Percentiles rank a stretch among this genome's conserved stretches.
These are phyloP conservation scores for Boletus rubroflammeus DNA, from an alignment of 768 basidiomycete species.

Conservation along the genomic window DNA sequence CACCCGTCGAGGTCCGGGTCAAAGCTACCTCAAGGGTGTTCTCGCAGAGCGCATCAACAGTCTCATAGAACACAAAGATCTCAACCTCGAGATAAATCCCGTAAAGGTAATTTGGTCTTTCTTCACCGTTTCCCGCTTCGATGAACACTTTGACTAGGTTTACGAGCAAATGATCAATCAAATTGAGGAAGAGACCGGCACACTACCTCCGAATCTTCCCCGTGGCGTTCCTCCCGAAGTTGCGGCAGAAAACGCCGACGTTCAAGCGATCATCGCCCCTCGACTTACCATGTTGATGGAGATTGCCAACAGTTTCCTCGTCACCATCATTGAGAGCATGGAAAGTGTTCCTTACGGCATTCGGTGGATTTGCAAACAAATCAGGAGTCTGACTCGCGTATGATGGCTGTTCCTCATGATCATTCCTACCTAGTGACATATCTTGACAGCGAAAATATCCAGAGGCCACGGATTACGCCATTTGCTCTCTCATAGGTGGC, in stretches of 20 bases:
- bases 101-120: conserved; percentile 64
- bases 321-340: conserved; percentile 98
- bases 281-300: conserved; percentile 99
- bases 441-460: conserved; percentile 88
- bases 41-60: conserved; percentile 98
- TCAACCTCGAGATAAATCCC: conserved; percentile 98
- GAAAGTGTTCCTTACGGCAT: conserved; percentile 99
- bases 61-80: conserved; percentile 98
- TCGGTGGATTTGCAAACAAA: conserved; percentile 99
- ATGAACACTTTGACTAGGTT: conserved; percentile 50
- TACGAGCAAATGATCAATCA: conserved; percentile 99
- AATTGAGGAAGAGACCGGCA: conserved; percentile 96
- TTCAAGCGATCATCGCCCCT: conserved; percentile 97
- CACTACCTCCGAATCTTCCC: conserved; percentile 85
- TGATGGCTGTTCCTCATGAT: conserved; percentile 21
- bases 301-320: conserved; percentile 95
- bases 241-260: conserved; percentile 92
- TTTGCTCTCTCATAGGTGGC: conserved; percentile 97
- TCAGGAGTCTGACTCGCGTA: conserved; percentile 92
- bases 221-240: conserved; percentile 91
- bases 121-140: not conserved
- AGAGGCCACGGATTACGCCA: conserved; percentile 96
- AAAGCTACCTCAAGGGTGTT: conserved; percentile 96
- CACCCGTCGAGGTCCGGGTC: conserved; percentile 96
- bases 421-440: conserved; percentile 9